Conservation (phyloP, 805 yeast species). For the Kuraishia hungarica region DNA sequence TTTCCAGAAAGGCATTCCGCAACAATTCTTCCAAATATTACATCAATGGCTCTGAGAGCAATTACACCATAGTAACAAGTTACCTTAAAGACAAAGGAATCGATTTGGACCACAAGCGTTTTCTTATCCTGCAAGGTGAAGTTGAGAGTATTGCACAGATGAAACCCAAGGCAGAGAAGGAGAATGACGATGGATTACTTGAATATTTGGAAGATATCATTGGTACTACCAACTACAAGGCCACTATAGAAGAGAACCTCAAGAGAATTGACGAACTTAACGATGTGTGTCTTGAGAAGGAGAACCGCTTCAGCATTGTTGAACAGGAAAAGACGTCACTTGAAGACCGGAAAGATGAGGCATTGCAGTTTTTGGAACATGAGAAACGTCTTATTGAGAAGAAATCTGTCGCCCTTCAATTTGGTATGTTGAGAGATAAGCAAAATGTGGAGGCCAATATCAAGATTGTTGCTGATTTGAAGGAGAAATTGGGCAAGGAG, state of each 20-base stretch:
- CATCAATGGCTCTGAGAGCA: slow-evolving; percentile 61
- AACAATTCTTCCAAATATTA: slow-evolving; percentile 74
- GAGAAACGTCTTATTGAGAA: slow-evolving; percentile 54
- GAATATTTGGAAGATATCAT: slow-evolving; percentile 96
- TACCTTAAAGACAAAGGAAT: slow-evolving; percentile 76
- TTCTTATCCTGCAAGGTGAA: slow-evolving; percentile 93
- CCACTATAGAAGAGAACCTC: slow-evolving; percentile 57
- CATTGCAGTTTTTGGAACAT: slow-evolving; percentile 51
- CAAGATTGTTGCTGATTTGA: slow-evolving; percentile 27
- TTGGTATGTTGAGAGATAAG: slow-evolving; percentile 30
- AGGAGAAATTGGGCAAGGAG: slow-evolving; percentile 34
- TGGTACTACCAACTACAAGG: slow-evolving; percentile 84
- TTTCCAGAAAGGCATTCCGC: slow-evolving; percentile 72
- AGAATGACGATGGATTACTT: slow-evolving; percentile 84
- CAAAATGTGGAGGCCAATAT: slow-evolving; percentile 29
- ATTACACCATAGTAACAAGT: slow-evolving; percentile 70
- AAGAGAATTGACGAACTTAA: slow-evolving; percentile 63
- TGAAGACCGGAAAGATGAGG: slow-evolving; percentile 58
- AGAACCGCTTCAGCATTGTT: slow-evolving; percentile 69
- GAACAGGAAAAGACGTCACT: slow-evolving; percentile 59
- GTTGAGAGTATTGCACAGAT: slow-evolving; percentile 97
- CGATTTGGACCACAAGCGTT: slow-evolving; percentile 91
- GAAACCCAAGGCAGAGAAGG: slow-evolving; percentile 94
- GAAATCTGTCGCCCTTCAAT: slow-evolving; percentile 50
- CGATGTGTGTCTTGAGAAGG: slow-evolving; percentile 74